These are phyloP conservation scores for Citrus cavaleriei DNA, from an alignment of 345 rosid genomes.

Conservation along the genomic window DNA sequence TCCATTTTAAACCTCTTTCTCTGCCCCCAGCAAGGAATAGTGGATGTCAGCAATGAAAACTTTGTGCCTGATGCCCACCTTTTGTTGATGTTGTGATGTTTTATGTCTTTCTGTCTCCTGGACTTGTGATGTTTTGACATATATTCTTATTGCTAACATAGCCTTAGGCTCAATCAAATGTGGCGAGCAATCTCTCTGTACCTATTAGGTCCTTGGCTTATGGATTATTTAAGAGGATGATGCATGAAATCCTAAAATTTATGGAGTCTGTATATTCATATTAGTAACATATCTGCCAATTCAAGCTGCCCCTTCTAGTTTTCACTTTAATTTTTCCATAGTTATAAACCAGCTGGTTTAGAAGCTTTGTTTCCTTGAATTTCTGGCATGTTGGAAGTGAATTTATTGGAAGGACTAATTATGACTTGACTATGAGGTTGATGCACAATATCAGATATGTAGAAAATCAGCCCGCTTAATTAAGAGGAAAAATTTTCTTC, in stretches of 20 bases:
- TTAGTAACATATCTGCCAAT: not conserved
- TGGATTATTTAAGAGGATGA: not conserved
- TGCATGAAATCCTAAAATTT: too few relatives aligned
- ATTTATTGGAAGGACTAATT: not conserved
- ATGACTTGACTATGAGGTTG: not conserved
- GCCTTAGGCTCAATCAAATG: not conserved
- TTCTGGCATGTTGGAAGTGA: not conserved
- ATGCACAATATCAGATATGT: not conserved
- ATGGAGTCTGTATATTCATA: too few relatives aligned
- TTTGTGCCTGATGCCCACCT: not conserved
- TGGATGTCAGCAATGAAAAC: not conserved
- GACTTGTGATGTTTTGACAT: not conserved
- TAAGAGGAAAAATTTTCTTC: not conserved
- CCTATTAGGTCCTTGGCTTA: not conserved
- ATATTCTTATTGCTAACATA: not conserved
- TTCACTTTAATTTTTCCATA: not conserved
- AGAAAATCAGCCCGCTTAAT: not conserved
- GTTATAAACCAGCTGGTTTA: not conserved
- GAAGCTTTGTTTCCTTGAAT: not conserved
- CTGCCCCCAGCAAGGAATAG: not conserved
- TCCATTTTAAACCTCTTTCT: not conserved
- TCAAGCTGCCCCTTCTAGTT: not conserved
- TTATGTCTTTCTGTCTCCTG: too few relatives aligned
- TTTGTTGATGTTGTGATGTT: too few relatives aligned
- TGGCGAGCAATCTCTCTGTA: not conserved